These are phyloP conservation scores for Peribolospora baueri DNA, from an alignment of 768 basidiomycete species.

Conservation along the genomic window DNA sequence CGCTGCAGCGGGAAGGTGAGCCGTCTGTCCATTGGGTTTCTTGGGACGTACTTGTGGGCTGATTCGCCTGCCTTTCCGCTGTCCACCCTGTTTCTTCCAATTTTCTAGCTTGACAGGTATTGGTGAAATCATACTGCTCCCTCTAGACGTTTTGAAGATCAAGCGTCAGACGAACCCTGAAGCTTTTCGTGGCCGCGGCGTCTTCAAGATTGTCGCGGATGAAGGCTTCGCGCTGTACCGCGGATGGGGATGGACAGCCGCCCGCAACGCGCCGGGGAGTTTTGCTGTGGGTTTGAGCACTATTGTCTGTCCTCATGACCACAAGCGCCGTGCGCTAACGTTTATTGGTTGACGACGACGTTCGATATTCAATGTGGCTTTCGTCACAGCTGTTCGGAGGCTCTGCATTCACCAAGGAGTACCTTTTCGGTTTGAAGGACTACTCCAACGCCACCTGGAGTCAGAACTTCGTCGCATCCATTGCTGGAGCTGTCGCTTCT, in stretches of 20 bases:
- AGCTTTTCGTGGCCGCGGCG: conserved; percentile 81
- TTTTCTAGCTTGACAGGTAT: conserved; percentile 38
- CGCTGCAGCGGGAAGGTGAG: conserved; percentile 74
- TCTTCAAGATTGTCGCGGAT: conserved; percentile 68
- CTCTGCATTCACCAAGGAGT: conserved; percentile 82
- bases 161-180: conserved; percentile 93
- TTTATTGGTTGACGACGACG: background rate
- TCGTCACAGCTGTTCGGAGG: conserved; percentile 72
- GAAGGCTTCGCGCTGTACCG: conserved; percentile 81
- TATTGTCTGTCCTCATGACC: no score
- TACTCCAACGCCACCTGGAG: conserved; percentile 88
- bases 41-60: background rate
- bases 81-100: background rate
- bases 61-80: background rate
- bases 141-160: conserved; percentile 90
- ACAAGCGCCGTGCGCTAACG: no score
- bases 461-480: conserved; percentile 89
- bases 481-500: conserved; percentile 42
- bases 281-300: conserved; percentile 46
- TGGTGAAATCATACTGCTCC: conserved; percentile 94
- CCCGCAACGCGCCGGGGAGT: conserved; percentile 80
- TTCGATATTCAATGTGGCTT: background rate
- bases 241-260: conserved; percentile 93
- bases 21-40: background rate
- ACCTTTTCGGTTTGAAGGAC: conserved; percentile 62